Percentiles rank a stretch among this genome's conserved stretches.
Conservation (phyloP, 148 eudicot genomes). For the Fagopyrum tataricum region DNA sequence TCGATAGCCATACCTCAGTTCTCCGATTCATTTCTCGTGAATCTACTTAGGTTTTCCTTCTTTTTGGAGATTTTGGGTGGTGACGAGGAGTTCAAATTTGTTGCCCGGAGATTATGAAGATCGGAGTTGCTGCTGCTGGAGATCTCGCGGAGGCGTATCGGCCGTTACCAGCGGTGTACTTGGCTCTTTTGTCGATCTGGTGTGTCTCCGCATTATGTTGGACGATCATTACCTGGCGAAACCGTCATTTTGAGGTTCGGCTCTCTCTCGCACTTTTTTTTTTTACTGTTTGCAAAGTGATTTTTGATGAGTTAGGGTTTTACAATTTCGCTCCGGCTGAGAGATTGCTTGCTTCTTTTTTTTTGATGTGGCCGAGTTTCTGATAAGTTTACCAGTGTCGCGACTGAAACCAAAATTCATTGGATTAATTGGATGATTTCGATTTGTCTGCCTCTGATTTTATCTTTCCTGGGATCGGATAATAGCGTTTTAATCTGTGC, state of each 20-base stretch:
- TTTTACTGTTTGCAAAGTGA: background rate
- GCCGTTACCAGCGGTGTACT: slow-evolving; percentile 65
- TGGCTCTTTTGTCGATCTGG: slow-evolving; percentile 64
- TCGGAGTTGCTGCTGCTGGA: slow-evolving; percentile 2
- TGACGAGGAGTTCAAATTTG: background rate
- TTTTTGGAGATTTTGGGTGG: background rate
- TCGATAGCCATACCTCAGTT: background rate
- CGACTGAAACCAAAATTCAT: background rate
- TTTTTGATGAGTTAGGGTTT: background rate
- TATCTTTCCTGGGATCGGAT: background rate
- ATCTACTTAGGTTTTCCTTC: background rate
- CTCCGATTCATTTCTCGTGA: background rate
- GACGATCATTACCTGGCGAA: slow-evolving; percentile 58
- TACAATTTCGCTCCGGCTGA: background rate
- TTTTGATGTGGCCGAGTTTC: background rate
- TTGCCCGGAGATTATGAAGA: background rate
- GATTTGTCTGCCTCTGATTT: background rate
- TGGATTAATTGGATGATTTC: background rate
- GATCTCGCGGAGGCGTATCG: slow-evolving; percentile 54
- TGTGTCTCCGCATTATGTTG: slow-evolving; percentile 53
- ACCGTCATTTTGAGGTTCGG: slow-evolving; percentile 87
- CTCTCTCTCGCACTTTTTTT: background rate
- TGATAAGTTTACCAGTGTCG: background rate
- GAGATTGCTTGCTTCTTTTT: background rate
- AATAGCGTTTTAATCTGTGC: background rate